phyloP scores from a whole-genome alignment of 441 rosid genomes.

The Pelargonium myrrhifolium region DNA sequence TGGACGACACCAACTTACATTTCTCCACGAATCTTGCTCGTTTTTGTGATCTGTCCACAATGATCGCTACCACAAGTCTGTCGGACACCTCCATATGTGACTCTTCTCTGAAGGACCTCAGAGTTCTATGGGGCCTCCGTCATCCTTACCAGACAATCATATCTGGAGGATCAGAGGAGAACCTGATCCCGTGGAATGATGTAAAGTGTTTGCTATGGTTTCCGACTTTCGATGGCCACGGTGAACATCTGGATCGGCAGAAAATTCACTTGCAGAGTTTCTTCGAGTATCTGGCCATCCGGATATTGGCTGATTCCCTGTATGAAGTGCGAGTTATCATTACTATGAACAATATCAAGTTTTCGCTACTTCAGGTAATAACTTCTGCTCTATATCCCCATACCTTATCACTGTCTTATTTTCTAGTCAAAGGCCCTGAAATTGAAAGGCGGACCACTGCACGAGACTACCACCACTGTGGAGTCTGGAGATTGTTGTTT shows the following conservation, averaged over 20 bases:
- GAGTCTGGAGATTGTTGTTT: too few relatives aligned
- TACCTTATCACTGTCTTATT: background rate
- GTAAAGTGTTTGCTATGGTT: constrained; percentile 66
- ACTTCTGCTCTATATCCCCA: constrained; percentile 1
- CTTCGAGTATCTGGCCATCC: constrained; percentile 65
- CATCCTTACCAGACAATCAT: constrained; percentile 63
- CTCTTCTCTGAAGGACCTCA: constrained; percentile 36
- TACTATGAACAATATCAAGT: constrained; percentile 70
- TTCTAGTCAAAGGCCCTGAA: background rate
- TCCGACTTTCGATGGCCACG: constrained; percentile 43
- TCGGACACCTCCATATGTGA: constrained; percentile 36
- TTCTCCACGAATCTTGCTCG: constrained; percentile 55
- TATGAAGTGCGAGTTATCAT: constrained; percentile 47
- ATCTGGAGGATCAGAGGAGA: constrained; percentile 30
- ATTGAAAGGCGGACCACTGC: background rate
- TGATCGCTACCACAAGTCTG: constrained; percentile 54
- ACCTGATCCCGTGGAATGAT: constrained; percentile 61
- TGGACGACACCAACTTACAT: constrained; percentile 59
- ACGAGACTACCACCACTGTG: too few relatives aligned
- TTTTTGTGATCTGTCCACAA: constrained; percentile 42
- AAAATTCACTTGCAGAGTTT: constrained; percentile 45
- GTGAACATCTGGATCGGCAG: constrained; percentile 47
- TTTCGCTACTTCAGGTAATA: constrained; percentile 67
- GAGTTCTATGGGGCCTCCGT: constrained; percentile 59
- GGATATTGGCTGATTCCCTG: constrained; percentile 53